Percentiles rank a stretch among this genome's conserved stretches.
These are phyloP conservation scores for Penicillium fimorum DNA, from an alignment of 495 filamentous ascomycete genomes.

Conservation along the genomic window DNA sequence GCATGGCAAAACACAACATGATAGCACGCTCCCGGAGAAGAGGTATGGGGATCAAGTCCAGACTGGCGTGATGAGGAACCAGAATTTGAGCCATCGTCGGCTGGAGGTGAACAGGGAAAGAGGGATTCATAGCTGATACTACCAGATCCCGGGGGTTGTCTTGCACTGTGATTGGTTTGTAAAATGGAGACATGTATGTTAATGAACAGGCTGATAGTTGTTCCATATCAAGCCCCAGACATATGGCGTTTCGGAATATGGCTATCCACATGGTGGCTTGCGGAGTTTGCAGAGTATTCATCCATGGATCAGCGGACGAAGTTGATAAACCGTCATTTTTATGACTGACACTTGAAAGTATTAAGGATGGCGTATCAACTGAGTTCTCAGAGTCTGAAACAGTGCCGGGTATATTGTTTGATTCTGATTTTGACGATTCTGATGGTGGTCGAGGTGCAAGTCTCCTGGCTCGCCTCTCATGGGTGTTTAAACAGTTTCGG, in stretches of 20 bases:
- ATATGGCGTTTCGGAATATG: conserved; percentile 36
- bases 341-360: background rate
- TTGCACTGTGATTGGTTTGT: conserved; percentile 20
- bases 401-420: background rate
- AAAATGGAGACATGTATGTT: conserved; percentile 39
- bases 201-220: conserved; percentile 24
- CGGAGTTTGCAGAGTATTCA: conserved; percentile 17
- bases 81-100: conserved; percentile 48
- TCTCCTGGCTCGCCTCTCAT: conserved; percentile 4
- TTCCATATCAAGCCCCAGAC: conserved; percentile 30
- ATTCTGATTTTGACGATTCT: background rate
- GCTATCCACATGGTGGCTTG: conserved; percentile 21
- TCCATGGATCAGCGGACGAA: conserved; percentile 3
- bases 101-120: conserved; percentile 36
- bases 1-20: conserved; percentile 32
- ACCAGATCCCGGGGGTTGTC: conserved; percentile 28
- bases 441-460: conserved; percentile 6
- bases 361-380: too few relatives aligned
- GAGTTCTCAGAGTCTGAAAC: too few relatives aligned
- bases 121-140: conserved; percentile 21
- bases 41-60: conserved; percentile 47
- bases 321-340: background rate
- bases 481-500: conserved; percentile 7
- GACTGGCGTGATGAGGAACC: conserved; percentile 41
- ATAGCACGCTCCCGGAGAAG: conserved; percentile 38